Evolutionary conservation across 2,329 filamentous ascomycete genomes (phyloP).

Genomic region (Nemania serpens): DNA sequence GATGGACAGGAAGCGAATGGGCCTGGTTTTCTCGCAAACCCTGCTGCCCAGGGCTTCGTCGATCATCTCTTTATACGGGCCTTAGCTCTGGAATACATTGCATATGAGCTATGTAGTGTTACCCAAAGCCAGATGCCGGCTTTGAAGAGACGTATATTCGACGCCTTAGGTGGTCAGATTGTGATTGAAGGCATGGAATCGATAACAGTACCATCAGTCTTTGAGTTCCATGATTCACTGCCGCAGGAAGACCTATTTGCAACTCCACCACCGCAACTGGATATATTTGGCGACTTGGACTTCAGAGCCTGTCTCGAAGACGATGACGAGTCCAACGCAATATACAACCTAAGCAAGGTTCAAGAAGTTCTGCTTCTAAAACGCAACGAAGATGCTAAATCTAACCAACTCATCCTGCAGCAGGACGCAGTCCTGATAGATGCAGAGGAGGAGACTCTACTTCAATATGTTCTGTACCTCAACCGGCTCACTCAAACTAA

Average conservation of each 20-base stretch:
- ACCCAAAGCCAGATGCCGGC: slow-evolving; percentile 72
- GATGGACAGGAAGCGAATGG: slow-evolving; percentile 66
- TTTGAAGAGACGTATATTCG: slow-evolving; percentile 69
- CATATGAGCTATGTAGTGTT: slow-evolving; percentile 80
- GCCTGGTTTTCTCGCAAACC: slow-evolving; percentile 69
- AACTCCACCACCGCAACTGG: slow-evolving; percentile 56
- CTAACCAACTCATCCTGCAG: slow-evolving; percentile 53
- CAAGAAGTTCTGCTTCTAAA: slow-evolving; percentile 75
- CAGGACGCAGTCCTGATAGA: slow-evolving; percentile 58
- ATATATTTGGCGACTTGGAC: slow-evolving; percentile 69
- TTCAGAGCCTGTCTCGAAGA: slow-evolving; percentile 67
- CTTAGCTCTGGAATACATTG: slow-evolving; percentile 81
- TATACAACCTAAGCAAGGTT: slow-evolving; percentile 73
- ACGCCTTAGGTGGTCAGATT: slow-evolving; percentile 78
- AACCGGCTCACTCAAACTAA: slow-evolving; percentile 67
- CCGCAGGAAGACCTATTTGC: slow-evolving; percentile 57
- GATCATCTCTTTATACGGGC: slow-evolving; percentile 80
- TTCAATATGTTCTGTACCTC: slow-evolving; percentile 64
- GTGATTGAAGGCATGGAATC: slow-evolving; percentile 68
- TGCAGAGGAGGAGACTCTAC: slow-evolving; percentile 62
- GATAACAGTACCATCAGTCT: slow-evolving; percentile 74
- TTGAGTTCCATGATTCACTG: slow-evolving; percentile 93
- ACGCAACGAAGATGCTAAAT: slow-evolving; percentile 62
- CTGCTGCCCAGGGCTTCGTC: slow-evolving; percentile 70
- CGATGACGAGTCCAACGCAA: slow-evolving; percentile 58